Base-by-base conservation (phyloP, 2,329 filamentous ascomycete genomes). In the Elsinoe ampelina region DNA sequence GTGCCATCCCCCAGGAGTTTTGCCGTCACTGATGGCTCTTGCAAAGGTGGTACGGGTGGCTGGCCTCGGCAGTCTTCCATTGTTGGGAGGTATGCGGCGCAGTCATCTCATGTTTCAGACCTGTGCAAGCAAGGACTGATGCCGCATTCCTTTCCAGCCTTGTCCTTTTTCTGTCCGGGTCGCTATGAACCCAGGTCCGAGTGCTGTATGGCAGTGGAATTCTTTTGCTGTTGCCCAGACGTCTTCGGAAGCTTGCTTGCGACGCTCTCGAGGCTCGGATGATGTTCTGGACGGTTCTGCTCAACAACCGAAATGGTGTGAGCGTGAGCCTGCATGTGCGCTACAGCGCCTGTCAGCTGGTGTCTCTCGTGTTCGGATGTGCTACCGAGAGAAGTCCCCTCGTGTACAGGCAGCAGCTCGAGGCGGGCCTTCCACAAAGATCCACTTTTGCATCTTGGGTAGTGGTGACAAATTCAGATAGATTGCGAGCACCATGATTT, bases 81-180 rank as follows among this genome's bases (percentile, higher is more conserved):
- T 15, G 19, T 17, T 43, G 19, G 22, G 19, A 43, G 15, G 17
- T 22, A 22, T 43, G 41, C 41, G 41, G 41, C 41, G 41, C 41
- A 43, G 43, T 48, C 30, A 50, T 50, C 45, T 50, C 45, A 50
- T 50, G 45, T 50, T 50, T 50, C 45, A 50, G 45, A 34, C 26
- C 32, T 13, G 26, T 30, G 5, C 45, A 26, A 34, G 10, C 45
- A 45, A 50, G 30, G 45, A 34, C 26, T 35, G 26, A n/a, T 11
- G 45, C 5, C 17, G 22, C 45, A 50, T 15, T 50, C 22, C 45
- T 50, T 15, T 35, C 45, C 45, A 50, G 45, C 26, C 45, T 50
- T 35, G 22, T 50, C 2, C 13, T 35, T 50, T 50, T 35, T 15
- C 26, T 30, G 26, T 30, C 26, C 26, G 26, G 26, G 26, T 26